A percentile compares a stretch with the other conserved stretches of the same genome.
Conservation (phyloP, 192 early-diverging fungal genomes). For the Coemansia sp. region DNA sequence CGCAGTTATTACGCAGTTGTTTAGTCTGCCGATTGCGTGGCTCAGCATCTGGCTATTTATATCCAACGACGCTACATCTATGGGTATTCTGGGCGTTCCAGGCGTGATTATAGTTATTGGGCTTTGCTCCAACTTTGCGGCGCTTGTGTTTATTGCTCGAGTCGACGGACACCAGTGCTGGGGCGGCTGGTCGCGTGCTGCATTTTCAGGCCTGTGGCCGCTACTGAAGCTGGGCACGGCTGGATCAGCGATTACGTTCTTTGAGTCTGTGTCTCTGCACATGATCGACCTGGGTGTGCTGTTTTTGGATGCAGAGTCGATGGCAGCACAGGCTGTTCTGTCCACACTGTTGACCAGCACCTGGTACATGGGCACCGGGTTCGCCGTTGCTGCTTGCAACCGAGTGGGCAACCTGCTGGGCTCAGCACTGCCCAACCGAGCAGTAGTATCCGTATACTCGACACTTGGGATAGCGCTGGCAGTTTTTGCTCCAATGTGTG, state of each 20-base stretch:
- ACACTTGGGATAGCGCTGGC: slow-evolving; percentile 52
- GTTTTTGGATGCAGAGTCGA: slow-evolving; percentile 65
- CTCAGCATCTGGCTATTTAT: slow-evolving; percentile 78
- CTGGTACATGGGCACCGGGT: slow-evolving; percentile 66
- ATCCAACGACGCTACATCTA: slow-evolving; percentile 38
- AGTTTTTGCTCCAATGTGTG: slow-evolving; percentile 54
- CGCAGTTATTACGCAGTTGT: slow-evolving; percentile 63
- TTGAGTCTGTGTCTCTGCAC: slow-evolving; percentile 79
- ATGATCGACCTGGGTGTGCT: slow-evolving; percentile 70
- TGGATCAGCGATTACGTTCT: slow-evolving; percentile 74
- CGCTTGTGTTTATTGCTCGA: slow-evolving; percentile 54
- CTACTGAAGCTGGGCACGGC: slow-evolving; percentile 74
- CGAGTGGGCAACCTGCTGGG: slow-evolving; percentile 78
- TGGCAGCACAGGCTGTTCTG: slow-evolving; percentile 83
- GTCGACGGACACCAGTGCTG: slow-evolving; percentile 71
- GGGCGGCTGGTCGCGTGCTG: slow-evolving; percentile 81
- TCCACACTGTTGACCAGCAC: slow-evolving; percentile 62
- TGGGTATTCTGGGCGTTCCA: slow-evolving; percentile 72
- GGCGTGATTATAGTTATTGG: slow-evolving; percentile 58
- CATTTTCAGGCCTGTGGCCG: slow-evolving; percentile 58
- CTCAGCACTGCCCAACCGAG: slow-evolving; percentile 53
- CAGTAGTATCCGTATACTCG: slow-evolving; percentile 48
- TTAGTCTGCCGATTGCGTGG: slow-evolving; percentile 69
- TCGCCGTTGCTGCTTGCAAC: slow-evolving; percentile 77
- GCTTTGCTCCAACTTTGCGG: slow-evolving; percentile 53